Base-by-base conservation (phyloP, 2,329 filamentous ascomycete genomes). In the Thielaviopsis populi region DNA sequence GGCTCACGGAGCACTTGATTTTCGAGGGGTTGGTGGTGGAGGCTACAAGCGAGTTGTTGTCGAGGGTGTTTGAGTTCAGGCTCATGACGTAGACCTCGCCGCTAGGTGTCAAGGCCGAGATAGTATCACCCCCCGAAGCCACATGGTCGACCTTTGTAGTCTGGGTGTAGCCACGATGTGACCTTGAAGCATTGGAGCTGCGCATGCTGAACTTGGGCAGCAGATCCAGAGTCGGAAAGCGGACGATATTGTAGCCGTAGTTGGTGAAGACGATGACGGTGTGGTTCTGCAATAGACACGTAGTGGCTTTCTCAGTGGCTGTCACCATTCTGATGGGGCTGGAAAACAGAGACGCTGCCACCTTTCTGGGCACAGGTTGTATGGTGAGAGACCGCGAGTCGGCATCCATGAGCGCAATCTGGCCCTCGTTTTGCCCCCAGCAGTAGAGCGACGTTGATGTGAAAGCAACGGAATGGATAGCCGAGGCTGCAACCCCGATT, bases 231-330 rank as follows among this genome's bases (percentile, higher is more conserved):
- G 89, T 77, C 0, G 90, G 88, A 67, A 97, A 96, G 56, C 84
- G 85, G 63, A 97, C 80, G 68, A 90, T 89, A n/a, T 91, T 90
- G 72, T 96, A 97, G 3, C 92, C 92, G 70, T 95, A 97, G 68
- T 95, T 95, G 0, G 91, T 92, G 69, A 99, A 96, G 0, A 99
- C 86, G 79, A 88, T 95, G 10, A 97, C 90, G 22, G 91, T 90
- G 68, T 88, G 85, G 69, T 91, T 95, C 59, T 91, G 87, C 2
- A 99, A 80, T 33, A 99, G 76, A 67, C 91, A 87, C 1, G 87
- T 86, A 0, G 94, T 96, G 6, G 94, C 94, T 68, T 86, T 86
- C 71, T 97, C 92, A 65, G 95, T 96, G 2, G 91, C 92, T 0
- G 89, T 88, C 0, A 94, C 89, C 72, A 87, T 88, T 30, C 81